These are phyloP conservation scores for Quambalaria eucalypti DNA, from an alignment of 1,284 basidiomycete genomes.

Conservation along the genomic window DNA sequence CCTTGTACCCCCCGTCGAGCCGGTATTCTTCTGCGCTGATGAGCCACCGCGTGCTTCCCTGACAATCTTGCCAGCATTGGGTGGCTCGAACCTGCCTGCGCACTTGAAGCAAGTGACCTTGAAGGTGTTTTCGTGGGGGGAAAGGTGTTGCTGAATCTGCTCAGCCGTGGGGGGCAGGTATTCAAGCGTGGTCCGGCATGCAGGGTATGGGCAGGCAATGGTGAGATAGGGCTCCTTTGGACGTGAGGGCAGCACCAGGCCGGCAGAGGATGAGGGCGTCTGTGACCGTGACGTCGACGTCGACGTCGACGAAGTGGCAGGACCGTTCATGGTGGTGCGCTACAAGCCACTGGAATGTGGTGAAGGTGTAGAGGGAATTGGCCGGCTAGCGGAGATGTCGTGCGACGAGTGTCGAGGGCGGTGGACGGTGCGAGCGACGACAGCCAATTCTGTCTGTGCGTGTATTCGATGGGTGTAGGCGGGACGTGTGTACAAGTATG, in stretches of 20 bases:
- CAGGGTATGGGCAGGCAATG: slow-evolving; percentile 36
- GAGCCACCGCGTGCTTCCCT: slow-evolving; percentile 29
- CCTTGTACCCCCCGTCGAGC: slow-evolving; percentile 24
- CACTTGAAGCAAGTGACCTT: slow-evolving; percentile 40
- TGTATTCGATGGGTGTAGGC: no score
- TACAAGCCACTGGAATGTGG: no score
- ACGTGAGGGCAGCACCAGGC: slow-evolving; percentile 22
- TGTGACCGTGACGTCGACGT: no score
- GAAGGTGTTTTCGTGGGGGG: slow-evolving; percentile 32
- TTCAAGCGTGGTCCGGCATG: slow-evolving; percentile 38
- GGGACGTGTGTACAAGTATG: no score
- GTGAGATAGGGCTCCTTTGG: slow-evolving; percentile 32
- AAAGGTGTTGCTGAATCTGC: slow-evolving; percentile 18
- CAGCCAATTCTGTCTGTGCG: no score
- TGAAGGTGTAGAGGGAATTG: no score
- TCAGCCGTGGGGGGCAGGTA: slow-evolving; percentile 26
- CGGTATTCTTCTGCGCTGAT: slow-evolving; percentile 11
- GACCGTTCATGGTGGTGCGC: no score
- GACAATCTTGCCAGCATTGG: slow-evolving; percentile 30
- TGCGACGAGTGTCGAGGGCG: no score
- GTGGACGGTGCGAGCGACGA: no score
- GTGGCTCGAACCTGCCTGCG: slow-evolving; percentile 39
- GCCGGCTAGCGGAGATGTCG: no score
- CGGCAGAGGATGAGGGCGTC: background rate
- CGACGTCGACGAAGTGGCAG: no score